phyloP scores from a whole-genome alignment of 164 flowering plant genomes.

The Berberis vulgaris region DNA sequence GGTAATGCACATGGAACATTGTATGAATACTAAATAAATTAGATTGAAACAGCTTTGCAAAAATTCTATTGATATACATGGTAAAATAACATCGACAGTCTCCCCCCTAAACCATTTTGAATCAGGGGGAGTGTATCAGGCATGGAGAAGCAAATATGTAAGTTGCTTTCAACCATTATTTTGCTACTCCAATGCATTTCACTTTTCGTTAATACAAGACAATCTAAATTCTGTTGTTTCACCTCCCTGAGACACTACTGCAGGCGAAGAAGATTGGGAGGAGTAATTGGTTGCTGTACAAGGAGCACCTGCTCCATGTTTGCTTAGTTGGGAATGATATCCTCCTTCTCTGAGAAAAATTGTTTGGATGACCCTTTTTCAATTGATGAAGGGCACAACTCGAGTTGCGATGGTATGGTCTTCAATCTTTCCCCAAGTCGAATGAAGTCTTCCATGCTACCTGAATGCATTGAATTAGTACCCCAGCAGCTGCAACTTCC shows the following conservation, averaged over 20 bases:
- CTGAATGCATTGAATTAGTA: background rate
- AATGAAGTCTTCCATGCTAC: background rate
- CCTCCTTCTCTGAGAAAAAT: background rate
- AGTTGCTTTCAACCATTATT: too few relatives aligned
- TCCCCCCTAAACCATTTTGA: too few relatives aligned
- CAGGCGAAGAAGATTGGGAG: background rate
- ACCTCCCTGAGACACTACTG: background rate
- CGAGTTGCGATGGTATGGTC: background rate
- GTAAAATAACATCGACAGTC: too few relatives aligned
- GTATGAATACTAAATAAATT: too few relatives aligned
- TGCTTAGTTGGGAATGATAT: constrained; percentile 1
- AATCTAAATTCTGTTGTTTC: background rate
- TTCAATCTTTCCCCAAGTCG: background rate
- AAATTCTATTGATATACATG: too few relatives aligned
- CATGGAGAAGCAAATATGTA: too few relatives aligned
- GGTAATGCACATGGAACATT: too few relatives aligned
- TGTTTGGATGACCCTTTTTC: background rate
- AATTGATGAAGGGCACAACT: constrained; percentile 11
- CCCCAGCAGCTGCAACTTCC: background rate
- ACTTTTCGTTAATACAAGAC: background rate
- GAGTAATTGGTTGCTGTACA: background rate
- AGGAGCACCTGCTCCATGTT: background rate
- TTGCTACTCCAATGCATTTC: too few relatives aligned
- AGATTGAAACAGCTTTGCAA: too few relatives aligned
- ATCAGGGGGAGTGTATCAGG: too few relatives aligned